Evolutionary conservation across 441 rosid genomes (phyloP), one percentile per base, ranked within the genome.

Genomic region (Dalechampia spathulata): DNA sequence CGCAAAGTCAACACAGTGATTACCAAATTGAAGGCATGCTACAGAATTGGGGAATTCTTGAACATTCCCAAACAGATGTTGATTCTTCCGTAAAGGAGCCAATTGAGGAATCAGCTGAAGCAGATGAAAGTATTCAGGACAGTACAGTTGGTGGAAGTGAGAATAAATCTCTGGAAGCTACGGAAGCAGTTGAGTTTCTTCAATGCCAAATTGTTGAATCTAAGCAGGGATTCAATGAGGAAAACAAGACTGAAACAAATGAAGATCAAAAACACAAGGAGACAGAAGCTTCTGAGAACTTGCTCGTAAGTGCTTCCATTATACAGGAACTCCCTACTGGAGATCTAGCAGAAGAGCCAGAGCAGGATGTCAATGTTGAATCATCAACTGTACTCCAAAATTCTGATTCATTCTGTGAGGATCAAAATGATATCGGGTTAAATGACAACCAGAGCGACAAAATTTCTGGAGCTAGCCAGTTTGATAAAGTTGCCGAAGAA

Each of bases 331-430:
- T 60, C 51, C 51, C 41, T 14, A 46, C 47, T 22, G 71, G 52
- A 55, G 71, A 52, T 32, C 41, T 27, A 55, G 46, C 8, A 20
- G 61, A 71, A 55, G 64, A 62, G 11, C 47, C 32, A 41, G 52
- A 63, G 14, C 41, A 49, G 46, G 58, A 19, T 40, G 21, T 8
- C 34, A 60, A 42, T 5, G 41, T 28, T 8, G 42, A 47, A 42
- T 44, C 2, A 9, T 46, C 53, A 32, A 28, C 36, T 42, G 59
- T 46, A 40, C 30, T 37, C 32, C 49, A 55, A 8, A 45, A 16
- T 39, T 60, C 72, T 51, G 60, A 64, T 57, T 56, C 41, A 50
- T 21, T 23, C 30, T 42, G 15, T 11, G 17, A 13, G 66, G 51
- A 58, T 37, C 23, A 48, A 51, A 62, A 45, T 45, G 66, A 20